phyloP scores from a whole-genome alignment of 2,329 filamentous ascomycete species.

The Paramyrothecium roridum region DNA sequence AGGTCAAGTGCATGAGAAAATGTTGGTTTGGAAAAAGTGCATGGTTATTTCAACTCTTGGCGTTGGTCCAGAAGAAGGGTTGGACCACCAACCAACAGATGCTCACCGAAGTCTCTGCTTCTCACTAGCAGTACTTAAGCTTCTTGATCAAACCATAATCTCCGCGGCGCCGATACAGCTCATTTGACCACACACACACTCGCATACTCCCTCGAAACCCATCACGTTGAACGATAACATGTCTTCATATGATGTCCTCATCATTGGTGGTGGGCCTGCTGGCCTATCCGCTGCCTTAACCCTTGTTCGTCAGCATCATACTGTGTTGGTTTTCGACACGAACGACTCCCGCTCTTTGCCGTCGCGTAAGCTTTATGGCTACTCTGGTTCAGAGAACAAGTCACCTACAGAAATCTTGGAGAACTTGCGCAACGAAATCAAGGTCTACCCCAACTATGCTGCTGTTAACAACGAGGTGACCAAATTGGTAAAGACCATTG shows the following conservation, averaged over 20 bases:
- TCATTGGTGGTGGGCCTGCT: not conserved
- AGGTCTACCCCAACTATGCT: not conserved
- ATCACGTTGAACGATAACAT: not conserved
- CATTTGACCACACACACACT: too few relatives aligned
- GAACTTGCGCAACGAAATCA: not conserved
- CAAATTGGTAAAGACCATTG: not conserved
- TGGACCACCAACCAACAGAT: too few relatives aligned
- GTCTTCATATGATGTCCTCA: not conserved
- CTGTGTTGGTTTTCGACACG: not conserved
- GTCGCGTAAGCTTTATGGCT: not conserved
- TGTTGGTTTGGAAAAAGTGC: too few relatives aligned
- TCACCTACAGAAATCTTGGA: not conserved
- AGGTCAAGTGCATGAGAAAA: too few relatives aligned
- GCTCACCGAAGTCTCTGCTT: too few relatives aligned
- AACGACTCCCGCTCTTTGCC: not conserved
- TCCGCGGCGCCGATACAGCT: too few relatives aligned
- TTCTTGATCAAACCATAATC: too few relatives aligned
- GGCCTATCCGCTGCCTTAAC: not conserved
- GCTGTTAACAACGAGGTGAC: not conserved
- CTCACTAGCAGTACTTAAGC: too few relatives aligned
- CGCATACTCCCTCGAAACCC: too few relatives aligned
- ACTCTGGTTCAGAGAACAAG: not conserved
- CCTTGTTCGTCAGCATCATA: not conserved
- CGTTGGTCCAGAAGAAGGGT: too few relatives aligned
- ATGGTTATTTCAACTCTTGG: too few relatives aligned